Percentiles rank a stretch among this genome's conserved stretches.
Evolutionary conservation across 768 basidiomycete species (phyloP).

Genomic region (Hygrophorus russula): DNA sequence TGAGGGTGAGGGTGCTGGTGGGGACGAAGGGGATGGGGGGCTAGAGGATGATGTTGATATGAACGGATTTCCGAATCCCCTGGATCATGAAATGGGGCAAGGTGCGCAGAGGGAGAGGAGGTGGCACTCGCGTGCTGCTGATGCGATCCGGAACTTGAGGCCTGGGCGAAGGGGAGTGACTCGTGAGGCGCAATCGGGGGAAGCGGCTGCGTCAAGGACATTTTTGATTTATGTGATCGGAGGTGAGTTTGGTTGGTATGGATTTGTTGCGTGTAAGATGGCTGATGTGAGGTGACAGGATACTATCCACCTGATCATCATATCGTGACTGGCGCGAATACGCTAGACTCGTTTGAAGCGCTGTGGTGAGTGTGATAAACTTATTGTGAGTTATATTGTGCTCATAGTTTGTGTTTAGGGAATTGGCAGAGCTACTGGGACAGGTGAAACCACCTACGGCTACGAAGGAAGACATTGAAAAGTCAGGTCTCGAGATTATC

Average conservation of each 20-base stretch:
- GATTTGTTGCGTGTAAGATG: not conserved
- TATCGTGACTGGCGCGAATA: constrained; percentile 65
- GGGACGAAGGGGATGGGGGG: constrained; percentile 2
- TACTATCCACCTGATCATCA: constrained; percentile 88
- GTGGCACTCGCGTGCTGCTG: constrained; percentile 57
- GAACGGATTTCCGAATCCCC: not conserved
- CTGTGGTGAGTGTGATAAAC: constrained; percentile 38
- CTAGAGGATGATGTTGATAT: constrained; percentile 5
- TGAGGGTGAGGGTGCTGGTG: constrained; percentile 5
- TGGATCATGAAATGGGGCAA: constrained; percentile 9
- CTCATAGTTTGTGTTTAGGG: constrained; percentile 30
- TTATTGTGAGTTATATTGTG: constrained; percentile 6
- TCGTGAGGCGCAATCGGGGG: constrained; percentile 7
- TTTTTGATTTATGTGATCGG: constrained; percentile 90
- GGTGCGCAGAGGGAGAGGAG: constrained; percentile 13
- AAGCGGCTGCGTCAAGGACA: constrained; percentile 43
- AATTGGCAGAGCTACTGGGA: constrained; percentile 75
- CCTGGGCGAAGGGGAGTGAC: constrained; percentile 22
- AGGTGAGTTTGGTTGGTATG: constrained; percentile 25
- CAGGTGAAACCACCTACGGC: constrained; percentile 77
- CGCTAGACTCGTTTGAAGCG: constrained; percentile 71
- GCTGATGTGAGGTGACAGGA: constrained; percentile 32
- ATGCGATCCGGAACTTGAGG: constrained; percentile 45
- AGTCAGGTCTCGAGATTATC: constrained; percentile 71
- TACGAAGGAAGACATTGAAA: constrained; percentile 76